Evolutionary conservation across 75 land plant genomes (phyloP).

Genomic region (Pinus taeda): DNA sequence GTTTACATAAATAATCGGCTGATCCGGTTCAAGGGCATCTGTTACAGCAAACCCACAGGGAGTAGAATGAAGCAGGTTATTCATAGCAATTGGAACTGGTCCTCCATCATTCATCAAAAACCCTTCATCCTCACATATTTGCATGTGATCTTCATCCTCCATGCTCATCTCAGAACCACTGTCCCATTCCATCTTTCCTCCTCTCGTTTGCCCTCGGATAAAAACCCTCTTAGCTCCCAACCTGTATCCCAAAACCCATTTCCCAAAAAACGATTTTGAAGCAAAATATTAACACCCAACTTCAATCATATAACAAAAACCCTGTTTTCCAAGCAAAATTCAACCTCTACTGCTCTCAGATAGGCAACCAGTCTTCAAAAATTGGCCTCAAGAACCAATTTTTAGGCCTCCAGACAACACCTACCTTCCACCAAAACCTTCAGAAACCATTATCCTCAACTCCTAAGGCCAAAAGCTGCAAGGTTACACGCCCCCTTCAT

Average conservation of each 20-base stretch:
- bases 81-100: constrained; percentile 4
- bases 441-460: neutral
- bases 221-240: constrained; percentile 3
- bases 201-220: neutral
- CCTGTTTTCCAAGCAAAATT: neutral
- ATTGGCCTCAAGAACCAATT: neutral
- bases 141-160: constrained; percentile 10
- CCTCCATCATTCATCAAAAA: constrained; percentile 11
- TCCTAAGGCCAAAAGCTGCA: neutral
- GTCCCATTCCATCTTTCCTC: constrained; percentile 10
- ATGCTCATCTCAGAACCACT: constrained; percentile 5
- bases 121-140: neutral
- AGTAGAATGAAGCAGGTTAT: constrained; percentile 9
- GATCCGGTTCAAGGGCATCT: constrained; percentile 74
- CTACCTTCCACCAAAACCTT: neutral
- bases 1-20: constrained; percentile 85
- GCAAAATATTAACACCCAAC: neutral
- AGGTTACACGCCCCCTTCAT: neutral
- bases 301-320: neutral
- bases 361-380: neutral
- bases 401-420: neutral
- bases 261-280: neutral
- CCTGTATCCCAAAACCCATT: constrained; percentile 1
- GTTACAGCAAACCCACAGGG: constrained; percentile 69
- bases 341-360: neutral